phyloP scores from a whole-genome alignment of 2,329 filamentous ascomycete species.

The Cercospora beticola region DNA sequence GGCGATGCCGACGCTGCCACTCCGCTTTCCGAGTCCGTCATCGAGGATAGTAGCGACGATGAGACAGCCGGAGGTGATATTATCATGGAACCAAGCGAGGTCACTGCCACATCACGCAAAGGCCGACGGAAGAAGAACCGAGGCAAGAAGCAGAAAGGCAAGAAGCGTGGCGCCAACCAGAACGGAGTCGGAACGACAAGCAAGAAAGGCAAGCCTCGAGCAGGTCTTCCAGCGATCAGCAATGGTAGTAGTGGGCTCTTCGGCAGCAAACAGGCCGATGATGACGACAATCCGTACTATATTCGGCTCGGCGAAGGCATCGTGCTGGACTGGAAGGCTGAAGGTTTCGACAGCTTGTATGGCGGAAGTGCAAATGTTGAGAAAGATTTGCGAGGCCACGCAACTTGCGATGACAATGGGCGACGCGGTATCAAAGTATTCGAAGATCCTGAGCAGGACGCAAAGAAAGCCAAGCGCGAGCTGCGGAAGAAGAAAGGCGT shows the following conservation, averaged over 20 bases:
- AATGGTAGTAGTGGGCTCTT: not conserved
- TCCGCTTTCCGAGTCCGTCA: conserved; percentile 10
- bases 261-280: conserved; percentile 13
- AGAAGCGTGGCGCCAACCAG: conserved; percentile 21
- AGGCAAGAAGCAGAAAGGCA: conserved; percentile 27
- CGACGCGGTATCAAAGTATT: conserved; percentile 53
- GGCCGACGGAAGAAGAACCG: conserved; percentile 24
- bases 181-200: conserved; percentile 25
- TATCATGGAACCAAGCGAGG: conserved; percentile 19
- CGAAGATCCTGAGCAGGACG: conserved; percentile 59
- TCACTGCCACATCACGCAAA: conserved; percentile 9
- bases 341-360: conserved; percentile 72
- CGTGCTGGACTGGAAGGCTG: conserved; percentile 78
- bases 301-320: conserved; percentile 81
- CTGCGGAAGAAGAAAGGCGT: conserved; percentile 73
- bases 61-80: conserved; percentile 17
- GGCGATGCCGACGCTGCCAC: conserved; percentile 21
- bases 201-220: conserved; percentile 25
- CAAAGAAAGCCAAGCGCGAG: conserved; percentile 62
- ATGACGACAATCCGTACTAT: conserved; percentile 36
- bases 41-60: conserved; percentile 23
- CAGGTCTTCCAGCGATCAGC: not conserved
- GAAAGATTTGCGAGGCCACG: conserved; percentile 58
- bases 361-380: conserved; percentile 43
- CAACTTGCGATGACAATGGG: conserved; percentile 56